phyloP scores from a whole-genome alignment of 2,329 filamentous ascomycete genomes.

The Teratosphaeria epicoccoides region DNA sequence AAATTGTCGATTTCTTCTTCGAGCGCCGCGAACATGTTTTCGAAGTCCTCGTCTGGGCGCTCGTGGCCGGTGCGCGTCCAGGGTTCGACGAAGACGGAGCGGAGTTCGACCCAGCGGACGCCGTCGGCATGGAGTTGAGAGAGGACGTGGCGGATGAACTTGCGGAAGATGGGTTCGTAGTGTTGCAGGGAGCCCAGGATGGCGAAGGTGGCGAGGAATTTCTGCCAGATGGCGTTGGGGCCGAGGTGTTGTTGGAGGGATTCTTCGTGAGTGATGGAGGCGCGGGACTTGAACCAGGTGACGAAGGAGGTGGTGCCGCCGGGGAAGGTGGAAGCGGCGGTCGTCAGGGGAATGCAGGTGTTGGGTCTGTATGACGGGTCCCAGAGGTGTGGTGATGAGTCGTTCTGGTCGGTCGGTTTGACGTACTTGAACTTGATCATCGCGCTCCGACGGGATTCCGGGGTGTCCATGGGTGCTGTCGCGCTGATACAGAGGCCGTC shows the following conservation, averaged over 20 bases:
- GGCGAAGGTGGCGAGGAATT: conserved; percentile 65
- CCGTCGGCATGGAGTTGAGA: conserved; percentile 66
- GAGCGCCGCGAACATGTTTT: conserved; percentile 60
- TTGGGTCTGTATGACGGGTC: conserved; percentile 48
- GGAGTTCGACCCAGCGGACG: conserved; percentile 73
- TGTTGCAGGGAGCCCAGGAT: conserved; percentile 65
- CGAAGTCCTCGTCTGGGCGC: conserved; percentile 54
- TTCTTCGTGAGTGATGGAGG: conserved; percentile 61
- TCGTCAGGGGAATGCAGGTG: conserved; percentile 47
- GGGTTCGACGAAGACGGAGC: conserved; percentile 61
- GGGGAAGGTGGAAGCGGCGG: conserved; percentile 65
- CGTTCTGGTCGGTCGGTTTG: conserved; percentile 16
- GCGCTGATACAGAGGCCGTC: conserved; percentile 63
- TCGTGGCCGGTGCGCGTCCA: conserved; percentile 58
- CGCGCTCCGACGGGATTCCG: conserved; percentile 44
- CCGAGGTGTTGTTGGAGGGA: conserved; percentile 72
- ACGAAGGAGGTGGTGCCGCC: conserved; percentile 63
- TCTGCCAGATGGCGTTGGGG: conserved; percentile 71
- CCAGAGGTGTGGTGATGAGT: conserved; percentile 51
- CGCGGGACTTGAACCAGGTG: conserved; percentile 63
- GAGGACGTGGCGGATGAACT: conserved; percentile 63
- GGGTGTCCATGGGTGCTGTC: conserved; percentile 45
- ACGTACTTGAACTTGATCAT: conserved; percentile 47
- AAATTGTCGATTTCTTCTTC: conserved; percentile 71
- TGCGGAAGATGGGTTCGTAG: conserved; percentile 82